A percentile compares a stretch with the other conserved stretches of the same genome.
phyloP scores from a whole-genome alignment of 164 flowering plant genomes.

The Tetracentron sinense region DNA sequence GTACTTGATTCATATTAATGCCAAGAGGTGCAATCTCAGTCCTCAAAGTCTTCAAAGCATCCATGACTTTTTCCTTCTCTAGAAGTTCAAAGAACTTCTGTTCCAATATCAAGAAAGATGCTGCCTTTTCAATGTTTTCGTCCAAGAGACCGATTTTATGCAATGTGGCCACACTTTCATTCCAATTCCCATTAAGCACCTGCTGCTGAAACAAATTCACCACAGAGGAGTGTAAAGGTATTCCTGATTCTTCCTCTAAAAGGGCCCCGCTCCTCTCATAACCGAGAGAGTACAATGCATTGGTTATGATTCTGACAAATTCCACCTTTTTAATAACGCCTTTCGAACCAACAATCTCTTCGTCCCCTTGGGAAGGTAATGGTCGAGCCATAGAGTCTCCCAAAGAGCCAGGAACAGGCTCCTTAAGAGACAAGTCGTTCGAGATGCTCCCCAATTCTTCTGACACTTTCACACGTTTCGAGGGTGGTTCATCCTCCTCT shows the following conservation, averaged over 20 bases:
- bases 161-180: constrained; percentile 66
- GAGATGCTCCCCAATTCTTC: constrained; percentile 35
- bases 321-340: constrained; percentile 63
- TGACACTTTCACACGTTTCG: constrained; percentile 70
- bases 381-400: constrained; percentile 72
- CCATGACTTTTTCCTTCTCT: constrained; percentile 40
- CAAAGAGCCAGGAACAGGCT: constrained; percentile 40
- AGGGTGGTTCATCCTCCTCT: constrained; percentile 80
- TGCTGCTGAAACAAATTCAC: constrained; percentile 56
- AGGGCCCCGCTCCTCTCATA: constrained; percentile 57
- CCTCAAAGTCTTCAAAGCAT: constrained; percentile 64
- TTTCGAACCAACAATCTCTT: constrained; percentile 61
- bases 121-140: constrained; percentile 47
- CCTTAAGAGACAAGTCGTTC: constrained; percentile 36
- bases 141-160: constrained; percentile 47
- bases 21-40: constrained; percentile 68
- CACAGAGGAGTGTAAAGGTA: constrained; percentile 56
- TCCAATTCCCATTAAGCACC: constrained; percentile 70
- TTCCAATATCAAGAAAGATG: constrained; percentile 71
- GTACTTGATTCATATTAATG: constrained; percentile 45
- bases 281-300: constrained; percentile 77
- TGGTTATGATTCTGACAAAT: constrained; percentile 69
- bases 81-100: constrained; percentile 73
- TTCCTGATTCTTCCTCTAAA: constrained; percentile 90
- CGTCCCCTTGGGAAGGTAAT: constrained; percentile 51